These are phyloP conservation scores for Peniophora sp. DNA, from an alignment of 1,284 basidiomycete genomes.

Conservation along the genomic window DNA sequence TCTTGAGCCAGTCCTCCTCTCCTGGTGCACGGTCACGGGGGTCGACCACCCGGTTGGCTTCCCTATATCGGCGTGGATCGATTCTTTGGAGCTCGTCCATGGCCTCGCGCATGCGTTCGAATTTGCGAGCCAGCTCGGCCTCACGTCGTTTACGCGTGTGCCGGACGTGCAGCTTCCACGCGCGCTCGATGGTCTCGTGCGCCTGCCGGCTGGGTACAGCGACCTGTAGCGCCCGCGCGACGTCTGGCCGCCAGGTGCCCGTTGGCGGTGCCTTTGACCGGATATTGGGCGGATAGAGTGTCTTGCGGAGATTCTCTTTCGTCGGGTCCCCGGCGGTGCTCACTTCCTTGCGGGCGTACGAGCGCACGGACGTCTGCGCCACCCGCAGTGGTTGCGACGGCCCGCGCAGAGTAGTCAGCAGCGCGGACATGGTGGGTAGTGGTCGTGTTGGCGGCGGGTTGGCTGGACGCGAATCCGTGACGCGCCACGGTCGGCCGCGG, in stretches of 20 bases:
- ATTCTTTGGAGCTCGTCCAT: slow-evolving; percentile 73
- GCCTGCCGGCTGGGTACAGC: slow-evolving; percentile 82
- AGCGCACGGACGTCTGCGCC: slow-evolving; percentile 28
- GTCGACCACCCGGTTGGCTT: slow-evolving; percentile 73
- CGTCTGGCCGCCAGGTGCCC: slow-evolving; percentile 76
- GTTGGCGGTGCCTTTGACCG: slow-evolving; percentile 65
- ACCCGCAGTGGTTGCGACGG: slow-evolving; percentile 18
- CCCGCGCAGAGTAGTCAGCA: slow-evolving; percentile 8
- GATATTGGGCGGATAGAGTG: slow-evolving; percentile 73
- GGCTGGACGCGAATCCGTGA: too few species aligned
- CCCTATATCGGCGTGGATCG: slow-evolving; percentile 59
- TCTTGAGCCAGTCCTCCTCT: slow-evolving; percentile 55
- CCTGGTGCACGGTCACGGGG: slow-evolving; percentile 51
- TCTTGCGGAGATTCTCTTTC: slow-evolving; percentile 66
- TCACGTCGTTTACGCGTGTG: slow-evolving; percentile 64
- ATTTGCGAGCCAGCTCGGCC: slow-evolving; percentile 64
- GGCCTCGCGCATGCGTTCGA: slow-evolving; percentile 67
- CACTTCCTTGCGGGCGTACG: slow-evolving; percentile 21
- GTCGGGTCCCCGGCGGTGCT: slow-evolving; percentile 41
- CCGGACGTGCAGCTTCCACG: slow-evolving; percentile 80
- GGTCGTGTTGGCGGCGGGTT: not conserved
- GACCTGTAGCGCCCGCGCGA: slow-evolving; percentile 58
- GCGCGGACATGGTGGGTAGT: slow-evolving; percentile 15
- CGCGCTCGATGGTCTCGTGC: slow-evolving; percentile 90
- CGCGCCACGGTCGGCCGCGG: not conserved